phyloP scores from a whole-genome alignment of 176 grass and related monocot species.

The Metroxylon sagu region DNA sequence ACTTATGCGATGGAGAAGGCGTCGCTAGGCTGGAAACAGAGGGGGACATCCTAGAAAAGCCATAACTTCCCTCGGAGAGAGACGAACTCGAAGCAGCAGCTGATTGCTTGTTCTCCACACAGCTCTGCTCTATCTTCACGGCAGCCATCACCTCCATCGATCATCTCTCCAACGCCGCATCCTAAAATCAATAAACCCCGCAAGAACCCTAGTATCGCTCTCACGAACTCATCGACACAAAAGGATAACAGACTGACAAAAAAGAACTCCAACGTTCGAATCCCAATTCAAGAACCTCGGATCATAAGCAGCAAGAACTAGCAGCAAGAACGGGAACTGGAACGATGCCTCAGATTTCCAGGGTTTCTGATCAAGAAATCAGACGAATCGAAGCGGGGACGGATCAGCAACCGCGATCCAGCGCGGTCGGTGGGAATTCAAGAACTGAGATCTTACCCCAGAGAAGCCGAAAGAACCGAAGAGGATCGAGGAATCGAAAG shows the following conservation, averaged over 20 bases:
- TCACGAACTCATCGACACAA: conserved; percentile 10
- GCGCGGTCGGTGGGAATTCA: too few relatives aligned
- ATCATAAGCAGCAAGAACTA: conserved; percentile 29
- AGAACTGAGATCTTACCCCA: too few relatives aligned
- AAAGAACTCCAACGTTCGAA: not conserved
- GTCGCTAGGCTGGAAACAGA: conserved; percentile 60
- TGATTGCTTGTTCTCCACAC: conserved; percentile 92
- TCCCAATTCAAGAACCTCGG: conserved; percentile 19
- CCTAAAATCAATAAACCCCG: conserved; percentile 28
- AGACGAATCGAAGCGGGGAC: too few relatives aligned
- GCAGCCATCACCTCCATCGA: conserved; percentile 22
- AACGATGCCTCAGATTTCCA: conserved; percentile 29
- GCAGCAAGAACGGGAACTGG: conserved; percentile 11
- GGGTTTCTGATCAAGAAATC: conserved; percentile 37
- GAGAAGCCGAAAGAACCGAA: too few relatives aligned
- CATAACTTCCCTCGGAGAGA: conserved; percentile 59
- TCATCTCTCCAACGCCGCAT: conserved; percentile 10
- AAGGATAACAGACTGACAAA: not conserved
- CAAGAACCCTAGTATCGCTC: conserved; percentile 26
- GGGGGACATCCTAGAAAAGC: conserved; percentile 42
- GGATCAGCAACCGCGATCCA: too few relatives aligned
- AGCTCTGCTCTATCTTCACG: conserved; percentile 30
- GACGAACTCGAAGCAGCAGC: conserved; percentile 72
- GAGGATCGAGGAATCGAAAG: not conserved
- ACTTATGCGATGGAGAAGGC: conserved; percentile 64